Evolutionary conservation across 352 stramenopile genomes (phyloP).

Genomic region (Pilasporangium apinafurcum): DNA sequence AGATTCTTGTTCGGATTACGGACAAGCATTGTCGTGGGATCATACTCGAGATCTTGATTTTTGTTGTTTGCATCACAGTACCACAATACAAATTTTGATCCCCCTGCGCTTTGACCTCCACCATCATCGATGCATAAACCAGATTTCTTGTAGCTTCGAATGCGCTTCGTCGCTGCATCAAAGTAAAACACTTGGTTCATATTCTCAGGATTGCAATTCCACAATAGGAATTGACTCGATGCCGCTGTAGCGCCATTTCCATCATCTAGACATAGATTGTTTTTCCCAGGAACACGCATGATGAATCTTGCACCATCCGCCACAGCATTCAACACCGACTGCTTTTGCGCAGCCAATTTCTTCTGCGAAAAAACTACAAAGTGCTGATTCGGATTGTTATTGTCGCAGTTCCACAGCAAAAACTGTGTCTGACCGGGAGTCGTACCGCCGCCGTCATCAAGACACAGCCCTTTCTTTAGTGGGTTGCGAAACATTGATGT

Average conservation of each 20-base stretch:
- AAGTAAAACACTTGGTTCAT: slow-evolving; percentile 27
- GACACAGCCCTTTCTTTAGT: too few species aligned
- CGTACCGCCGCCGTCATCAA: background rate
- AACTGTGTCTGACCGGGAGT: background rate
- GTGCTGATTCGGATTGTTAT: slow-evolving; percentile 23
- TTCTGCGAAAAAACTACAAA: slow-evolving; percentile 7
- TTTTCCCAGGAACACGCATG: slow-evolving; percentile 14
- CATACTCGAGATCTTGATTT: slow-evolving; percentile 14
- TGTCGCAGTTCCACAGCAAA: slow-evolving; percentile 7
- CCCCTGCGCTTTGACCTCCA: slow-evolving; percentile 4
- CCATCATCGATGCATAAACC: slow-evolving; percentile 3
- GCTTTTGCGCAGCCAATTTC: background rate
- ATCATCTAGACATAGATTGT: slow-evolving; percentile 25
- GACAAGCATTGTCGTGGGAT: slow-evolving; percentile 17
- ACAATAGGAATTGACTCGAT: slow-evolving; percentile 9
- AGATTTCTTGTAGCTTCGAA: too few species aligned
- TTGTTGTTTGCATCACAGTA: slow-evolving; percentile 1
- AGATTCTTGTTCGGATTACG: slow-evolving; percentile 18
- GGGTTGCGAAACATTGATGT: too few species aligned
- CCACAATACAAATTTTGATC: slow-evolving; percentile 1
- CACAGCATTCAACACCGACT: slow-evolving; percentile 4
- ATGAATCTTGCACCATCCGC: slow-evolving; percentile 12
- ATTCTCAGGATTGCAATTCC: slow-evolving; percentile 17
- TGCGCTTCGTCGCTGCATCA: slow-evolving; percentile 5
- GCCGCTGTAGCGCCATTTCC: slow-evolving; percentile 10